Conservation (phyloP, 2,329 filamentous ascomycete genomes). For the Setomelanomma holmii region DNA sequence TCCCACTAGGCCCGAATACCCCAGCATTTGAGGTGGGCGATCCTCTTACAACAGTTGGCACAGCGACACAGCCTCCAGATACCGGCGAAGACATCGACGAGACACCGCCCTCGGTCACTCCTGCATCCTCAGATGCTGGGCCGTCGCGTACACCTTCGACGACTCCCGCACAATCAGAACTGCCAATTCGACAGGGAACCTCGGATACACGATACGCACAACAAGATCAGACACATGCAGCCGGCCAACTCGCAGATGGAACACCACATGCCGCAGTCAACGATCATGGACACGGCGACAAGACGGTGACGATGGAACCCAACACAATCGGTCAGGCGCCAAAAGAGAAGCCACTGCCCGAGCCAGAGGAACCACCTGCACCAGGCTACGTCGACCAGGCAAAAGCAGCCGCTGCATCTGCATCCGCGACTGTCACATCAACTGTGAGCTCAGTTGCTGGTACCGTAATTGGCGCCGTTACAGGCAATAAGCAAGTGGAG, state of each 20-base stretch:
- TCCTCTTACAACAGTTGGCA: constrained; percentile 44
- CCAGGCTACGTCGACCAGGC: constrained; percentile 53
- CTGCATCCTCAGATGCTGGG: constrained; percentile 21
- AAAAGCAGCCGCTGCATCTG: constrained; percentile 46
- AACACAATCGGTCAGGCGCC: constrained; percentile 57
- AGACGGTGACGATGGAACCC: constrained; percentile 56
- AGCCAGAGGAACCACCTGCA: constrained; percentile 40
- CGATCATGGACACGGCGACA: constrained; percentile 54
- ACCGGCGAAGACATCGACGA: constrained; percentile 25
- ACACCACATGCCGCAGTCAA: constrained; percentile 51
- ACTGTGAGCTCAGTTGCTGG: constrained; percentile 44
- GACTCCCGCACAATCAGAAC: constrained; percentile 17
- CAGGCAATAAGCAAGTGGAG: constrained; percentile 32
- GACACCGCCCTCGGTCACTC: constrained; percentile 30
- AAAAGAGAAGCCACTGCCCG: constrained; percentile 53
- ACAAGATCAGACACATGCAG: constrained; percentile 54
- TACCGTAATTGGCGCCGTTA: constrained; percentile 33
- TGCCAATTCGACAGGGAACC: constrained; percentile 51
- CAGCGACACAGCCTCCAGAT: constrained; percentile 46
- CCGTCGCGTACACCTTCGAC: constrained; percentile 10
- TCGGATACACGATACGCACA: constrained; percentile 51
- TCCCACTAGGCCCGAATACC: constrained; percentile 34
- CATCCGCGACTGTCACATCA: constrained; percentile 31
- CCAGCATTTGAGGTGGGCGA: constrained; percentile 32
- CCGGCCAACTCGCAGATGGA: constrained; percentile 50